Conservation (phyloP, 148 eudicot species). For the Chenopodium album region DNA sequence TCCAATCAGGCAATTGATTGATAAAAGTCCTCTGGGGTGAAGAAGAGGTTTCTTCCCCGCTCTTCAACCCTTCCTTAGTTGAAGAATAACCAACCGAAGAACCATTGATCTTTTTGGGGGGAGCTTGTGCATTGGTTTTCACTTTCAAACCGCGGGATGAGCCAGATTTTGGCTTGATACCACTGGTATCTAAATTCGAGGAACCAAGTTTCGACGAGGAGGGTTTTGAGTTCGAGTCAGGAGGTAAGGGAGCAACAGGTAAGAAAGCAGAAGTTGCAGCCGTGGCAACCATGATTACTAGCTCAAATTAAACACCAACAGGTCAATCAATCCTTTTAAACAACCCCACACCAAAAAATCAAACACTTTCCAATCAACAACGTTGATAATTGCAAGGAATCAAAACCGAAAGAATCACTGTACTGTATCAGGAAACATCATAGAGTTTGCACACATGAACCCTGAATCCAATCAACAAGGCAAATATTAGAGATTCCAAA, state of each 20-base stretch:
- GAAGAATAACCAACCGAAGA: constrained; percentile 40
- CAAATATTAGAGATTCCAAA: not conserved
- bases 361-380: not conserved
- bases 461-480: constrained; percentile 15
- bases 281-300: constrained; percentile 69
- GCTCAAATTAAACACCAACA: constrained; percentile 24
- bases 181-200: constrained; percentile 52
- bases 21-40: constrained; percentile 81
- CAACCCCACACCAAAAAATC: constrained; percentile 13
- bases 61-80: constrained; percentile 46
- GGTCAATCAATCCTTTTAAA: constrained; percentile 4
- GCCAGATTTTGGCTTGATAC: constrained; percentile 54
- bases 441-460: constrained; percentile 9
- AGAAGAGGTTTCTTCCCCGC: constrained; percentile 42
- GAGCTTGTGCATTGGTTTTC: constrained; percentile 83
- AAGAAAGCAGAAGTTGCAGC: constrained; percentile 70
- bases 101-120: constrained; percentile 82
- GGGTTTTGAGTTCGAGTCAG: constrained; percentile 52
- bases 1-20: constrained; percentile 98
- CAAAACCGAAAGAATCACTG: constrained; percentile 6
- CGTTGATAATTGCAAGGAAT: constrained; percentile 16
- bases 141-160: constrained; percentile 52
- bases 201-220: constrained; percentile 38
- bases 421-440: constrained; percentile 14
- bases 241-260: constrained; percentile 48